Evolutionary conservation across 2,329 filamentous ascomycete genomes (phyloP).

Genomic region (Diaporthe citrichinensis): DNA sequence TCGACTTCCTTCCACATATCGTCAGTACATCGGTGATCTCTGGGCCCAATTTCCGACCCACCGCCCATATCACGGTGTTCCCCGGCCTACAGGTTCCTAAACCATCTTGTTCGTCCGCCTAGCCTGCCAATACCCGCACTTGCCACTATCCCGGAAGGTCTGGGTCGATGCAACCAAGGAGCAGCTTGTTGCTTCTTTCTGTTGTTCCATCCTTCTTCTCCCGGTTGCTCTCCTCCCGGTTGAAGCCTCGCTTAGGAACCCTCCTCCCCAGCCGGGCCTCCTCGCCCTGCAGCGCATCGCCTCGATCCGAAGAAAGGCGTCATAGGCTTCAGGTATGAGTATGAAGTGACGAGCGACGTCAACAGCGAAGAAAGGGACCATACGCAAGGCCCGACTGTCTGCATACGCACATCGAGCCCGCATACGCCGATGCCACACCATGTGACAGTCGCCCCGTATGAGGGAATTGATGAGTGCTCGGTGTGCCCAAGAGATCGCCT

Average conservation of each 20-base stretch:
- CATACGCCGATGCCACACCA: slow-evolving; percentile 17
- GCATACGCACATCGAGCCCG: slow-evolving; percentile 1
- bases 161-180: slow-evolving; percentile 19
- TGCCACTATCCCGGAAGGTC: not conserved
- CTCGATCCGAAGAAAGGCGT: slow-evolving; percentile 18
- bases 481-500: not conserved
- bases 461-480: not conserved
- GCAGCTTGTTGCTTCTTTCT: not conserved
- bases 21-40: slow-evolving; percentile 7
- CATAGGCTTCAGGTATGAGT: slow-evolving; percentile 6
- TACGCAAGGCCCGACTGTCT: slow-evolving; percentile 4
- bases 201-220: slow-evolving; percentile 18
- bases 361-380: not conserved
- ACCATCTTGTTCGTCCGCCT: slow-evolving; percentile 27
- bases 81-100: slow-evolving; percentile 15
- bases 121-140: slow-evolving; percentile 17
- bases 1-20: slow-evolving; percentile 20
- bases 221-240: not conserved
- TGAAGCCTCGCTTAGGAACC: not conserved
- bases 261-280: not conserved
- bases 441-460: slow-evolving; percentile 23
- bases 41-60: slow-evolving; percentile 24
- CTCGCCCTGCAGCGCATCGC: not conserved
- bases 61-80: slow-evolving; percentile 3
- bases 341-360: not conserved